These are phyloP conservation scores for Hirsutella rhossiliensis DNA, from an alignment of 2,329 filamentous ascomycete genomes.

Conservation along the genomic window DNA sequence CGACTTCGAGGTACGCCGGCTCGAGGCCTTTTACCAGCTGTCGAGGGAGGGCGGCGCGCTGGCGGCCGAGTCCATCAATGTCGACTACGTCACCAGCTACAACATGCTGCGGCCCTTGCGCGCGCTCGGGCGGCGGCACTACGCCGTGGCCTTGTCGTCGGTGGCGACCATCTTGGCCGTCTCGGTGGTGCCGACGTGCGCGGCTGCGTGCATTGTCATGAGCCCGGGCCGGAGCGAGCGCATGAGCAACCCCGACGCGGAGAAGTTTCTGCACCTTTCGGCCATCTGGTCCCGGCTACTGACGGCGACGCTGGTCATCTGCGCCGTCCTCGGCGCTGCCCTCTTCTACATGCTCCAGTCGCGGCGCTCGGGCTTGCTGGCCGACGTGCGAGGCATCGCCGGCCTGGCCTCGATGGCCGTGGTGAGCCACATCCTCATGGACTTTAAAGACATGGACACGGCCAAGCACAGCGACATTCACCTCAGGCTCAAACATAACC, in stretches of 20 bases:
- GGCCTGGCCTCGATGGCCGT: conserved; percentile 67
- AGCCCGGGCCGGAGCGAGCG: conserved; percentile 37
- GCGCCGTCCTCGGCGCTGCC: conserved; percentile 43
- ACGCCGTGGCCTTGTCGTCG: conserved; percentile 56
- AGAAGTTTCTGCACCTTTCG: conserved; percentile 45
- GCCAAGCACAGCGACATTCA: conserved; percentile 57
- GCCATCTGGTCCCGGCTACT: conserved; percentile 49
- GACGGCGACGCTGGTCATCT: conserved; percentile 40
- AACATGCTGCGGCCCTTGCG: conserved; percentile 52
- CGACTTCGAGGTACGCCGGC: conserved; percentile 53
- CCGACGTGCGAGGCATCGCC: conserved; percentile 61
- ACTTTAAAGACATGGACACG: conserved; percentile 61
- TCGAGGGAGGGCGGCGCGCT: conserved; percentile 47
- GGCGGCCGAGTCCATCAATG: conserved; percentile 56
- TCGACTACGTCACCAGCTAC: conserved; percentile 60
- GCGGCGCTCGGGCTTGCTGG: conserved; percentile 52
- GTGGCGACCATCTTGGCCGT: conserved; percentile 53
- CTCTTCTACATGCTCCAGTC: conserved; percentile 50
- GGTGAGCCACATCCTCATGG: conserved; percentile 58
- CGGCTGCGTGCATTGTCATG: conserved; percentile 49
- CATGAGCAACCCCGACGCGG: conserved; percentile 22
- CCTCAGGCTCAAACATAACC: conserved; percentile 49
- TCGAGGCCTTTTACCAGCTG: conserved; percentile 56
- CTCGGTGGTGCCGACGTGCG: conserved; percentile 56
- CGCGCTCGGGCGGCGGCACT: conserved; percentile 50